Conservation (phyloP, 495 filamentous ascomycete genomes). For the Penicillium subrubescens region DNA sequence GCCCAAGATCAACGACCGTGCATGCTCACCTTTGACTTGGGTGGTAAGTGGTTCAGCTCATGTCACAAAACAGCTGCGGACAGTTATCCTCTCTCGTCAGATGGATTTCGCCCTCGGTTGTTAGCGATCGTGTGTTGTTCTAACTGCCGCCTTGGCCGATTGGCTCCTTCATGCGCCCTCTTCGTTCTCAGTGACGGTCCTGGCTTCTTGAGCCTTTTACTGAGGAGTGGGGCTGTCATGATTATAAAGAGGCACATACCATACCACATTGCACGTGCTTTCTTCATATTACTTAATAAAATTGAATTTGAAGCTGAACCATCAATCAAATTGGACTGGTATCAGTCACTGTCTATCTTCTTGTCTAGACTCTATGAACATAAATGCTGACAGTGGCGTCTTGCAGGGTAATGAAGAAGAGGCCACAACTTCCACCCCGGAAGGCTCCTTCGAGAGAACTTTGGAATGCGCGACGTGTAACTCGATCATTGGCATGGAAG, state of each 20-base stretch:
- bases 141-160: conserved; percentile 13
- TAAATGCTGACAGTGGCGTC: conserved; percentile 16
- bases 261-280: conserved; percentile 35
- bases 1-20: conserved; percentile 63
- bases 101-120: conserved; percentile 53
- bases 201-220: conserved; percentile 45
- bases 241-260: conserved; percentile 61
- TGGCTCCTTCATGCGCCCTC: conserved; percentile 24
- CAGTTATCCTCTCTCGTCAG: conserved; percentile 41
- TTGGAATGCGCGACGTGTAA: conserved; percentile 47
- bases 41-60: conserved; percentile 22
- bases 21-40: conserved; percentile 26
- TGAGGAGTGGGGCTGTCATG: conserved; percentile 55
- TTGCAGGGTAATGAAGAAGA: conserved; percentile 27
- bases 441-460: conserved; percentile 16
- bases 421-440: background rate
- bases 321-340: background rate
- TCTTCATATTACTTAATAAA: conserved; percentile 1
- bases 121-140: conserved; percentile 34
- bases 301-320: conserved; percentile 5
- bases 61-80: conserved; percentile 17
- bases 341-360: background rate
- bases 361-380: background rate
- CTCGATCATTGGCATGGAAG: conserved; percentile 46
- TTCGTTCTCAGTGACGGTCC: conserved; percentile 33